Conservation (phyloP, 768 basidiomycete species). For the Coprinopsis cinerea region DNA sequence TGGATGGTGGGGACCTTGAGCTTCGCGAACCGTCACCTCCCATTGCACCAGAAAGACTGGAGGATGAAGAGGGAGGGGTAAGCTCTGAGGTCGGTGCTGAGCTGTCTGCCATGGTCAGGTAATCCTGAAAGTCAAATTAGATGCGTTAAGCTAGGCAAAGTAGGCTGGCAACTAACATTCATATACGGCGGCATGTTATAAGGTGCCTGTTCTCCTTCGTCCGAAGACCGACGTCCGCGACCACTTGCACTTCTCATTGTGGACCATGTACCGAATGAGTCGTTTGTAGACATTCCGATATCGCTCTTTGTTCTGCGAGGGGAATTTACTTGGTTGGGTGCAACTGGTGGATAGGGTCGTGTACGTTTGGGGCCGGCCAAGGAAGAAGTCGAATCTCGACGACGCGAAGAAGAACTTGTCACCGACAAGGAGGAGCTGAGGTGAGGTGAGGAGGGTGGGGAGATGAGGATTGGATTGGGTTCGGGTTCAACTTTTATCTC, state of each 20-base stretch:
- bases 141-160: too few relatives aligned
- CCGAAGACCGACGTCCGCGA: constrained; percentile 33
- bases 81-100: constrained; percentile 14
- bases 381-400: constrained; percentile 26
- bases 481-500: constrained; percentile 46
- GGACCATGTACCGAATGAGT: constrained; percentile 26
- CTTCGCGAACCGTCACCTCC: constrained; percentile 38
- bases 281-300: constrained; percentile 24
- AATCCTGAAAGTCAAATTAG: too few relatives aligned
- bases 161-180: constrained; percentile 30
- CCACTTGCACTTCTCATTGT: constrained; percentile 25
- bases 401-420: constrained; percentile 24
- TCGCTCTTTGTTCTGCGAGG: constrained; percentile 26
- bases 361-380: constrained; percentile 29
- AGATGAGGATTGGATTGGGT: constrained; percentile 30
- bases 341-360: constrained; percentile 31
- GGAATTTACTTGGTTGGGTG: constrained; percentile 18
- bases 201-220: constrained; percentile 30
- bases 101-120: constrained; percentile 20
- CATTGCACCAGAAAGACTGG: constrained; percentile 58
- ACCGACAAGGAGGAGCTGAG: constrained; percentile 21
- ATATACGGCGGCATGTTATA: constrained; percentile 28
- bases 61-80: constrained; percentile 35
- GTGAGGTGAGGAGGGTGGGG: constrained; percentile 26
- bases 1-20: constrained; percentile 17